phyloP scores from a whole-genome alignment of 306 rosid species.

The barrel medic (Medicago truncatula) region DNA sequence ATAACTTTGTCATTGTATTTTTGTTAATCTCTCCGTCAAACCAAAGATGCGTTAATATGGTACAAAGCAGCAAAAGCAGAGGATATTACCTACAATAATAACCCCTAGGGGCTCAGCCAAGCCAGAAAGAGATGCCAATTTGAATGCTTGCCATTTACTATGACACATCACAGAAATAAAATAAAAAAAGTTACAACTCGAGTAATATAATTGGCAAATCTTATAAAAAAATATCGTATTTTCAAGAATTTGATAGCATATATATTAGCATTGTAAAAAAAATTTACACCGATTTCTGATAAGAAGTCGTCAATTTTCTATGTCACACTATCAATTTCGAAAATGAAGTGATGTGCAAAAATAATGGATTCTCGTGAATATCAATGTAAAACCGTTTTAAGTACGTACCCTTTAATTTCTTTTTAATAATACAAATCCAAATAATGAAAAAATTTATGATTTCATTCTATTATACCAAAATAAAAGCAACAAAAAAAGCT shows the following conservation, averaged over 20 bases:
- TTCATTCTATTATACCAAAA: neutral
- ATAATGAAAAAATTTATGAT: neutral
- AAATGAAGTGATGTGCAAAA: no score
- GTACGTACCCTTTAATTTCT: neutral
- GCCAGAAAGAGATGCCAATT: constrained; percentile 96
- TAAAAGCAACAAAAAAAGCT: neutral
- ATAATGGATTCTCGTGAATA: no score
- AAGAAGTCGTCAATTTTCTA: no score
- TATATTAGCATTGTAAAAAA: no score
- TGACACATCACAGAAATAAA: constrained; percentile 32
- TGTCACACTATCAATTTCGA: no score
- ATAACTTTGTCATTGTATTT: no score
- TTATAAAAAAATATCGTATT: no score
- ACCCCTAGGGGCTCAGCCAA: constrained; percentile 94
- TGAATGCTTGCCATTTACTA: constrained; percentile 99
- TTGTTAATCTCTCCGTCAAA: no score
- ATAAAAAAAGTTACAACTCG: neutral
- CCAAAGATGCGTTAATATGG: neutral
- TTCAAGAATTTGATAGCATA: no score
- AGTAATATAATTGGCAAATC: no score
- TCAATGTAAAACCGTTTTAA: no score
- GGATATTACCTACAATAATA: constrained; percentile 76
- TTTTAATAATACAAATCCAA: neutral
- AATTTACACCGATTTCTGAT: no score
- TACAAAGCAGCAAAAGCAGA: constrained; percentile 25